Conservation (phyloP, 345 rosid genomes). For the Eucalyptus victrix region DNA sequence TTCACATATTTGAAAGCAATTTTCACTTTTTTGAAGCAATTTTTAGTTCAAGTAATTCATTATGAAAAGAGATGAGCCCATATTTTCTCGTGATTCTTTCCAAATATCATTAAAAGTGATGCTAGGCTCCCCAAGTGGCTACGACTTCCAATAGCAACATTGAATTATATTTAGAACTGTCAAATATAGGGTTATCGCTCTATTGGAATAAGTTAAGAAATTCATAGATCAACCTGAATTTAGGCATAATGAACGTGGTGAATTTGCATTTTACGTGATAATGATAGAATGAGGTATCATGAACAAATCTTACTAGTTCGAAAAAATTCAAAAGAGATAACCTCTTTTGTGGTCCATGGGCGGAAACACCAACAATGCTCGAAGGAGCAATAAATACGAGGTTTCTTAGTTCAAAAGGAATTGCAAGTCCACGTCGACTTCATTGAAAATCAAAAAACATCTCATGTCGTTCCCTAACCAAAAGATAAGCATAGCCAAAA, state of each 20-base stretch:
- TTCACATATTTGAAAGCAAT: background rate
- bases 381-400: background rate
- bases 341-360: background rate
- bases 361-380: background rate
- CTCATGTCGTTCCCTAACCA: background rate
- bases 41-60: background rate
- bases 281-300: background rate
- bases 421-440: background rate
- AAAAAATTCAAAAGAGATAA: background rate
- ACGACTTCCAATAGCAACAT: background rate
- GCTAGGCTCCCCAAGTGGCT: background rate
- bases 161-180: background rate
- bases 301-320: background rate
- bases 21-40: background rate
- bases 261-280: background rate
- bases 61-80: background rate
- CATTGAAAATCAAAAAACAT: background rate
- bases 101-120: background rate
- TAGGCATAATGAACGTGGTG: background rate
- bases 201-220: background rate
- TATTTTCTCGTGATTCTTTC: background rate
- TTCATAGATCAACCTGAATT: background rate
- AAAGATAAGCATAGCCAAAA: background rate
- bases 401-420: background rate
- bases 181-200: background rate